Conservation (phyloP, 805 yeast genomes). For the Lipomyces spencermartinsiae region DNA sequence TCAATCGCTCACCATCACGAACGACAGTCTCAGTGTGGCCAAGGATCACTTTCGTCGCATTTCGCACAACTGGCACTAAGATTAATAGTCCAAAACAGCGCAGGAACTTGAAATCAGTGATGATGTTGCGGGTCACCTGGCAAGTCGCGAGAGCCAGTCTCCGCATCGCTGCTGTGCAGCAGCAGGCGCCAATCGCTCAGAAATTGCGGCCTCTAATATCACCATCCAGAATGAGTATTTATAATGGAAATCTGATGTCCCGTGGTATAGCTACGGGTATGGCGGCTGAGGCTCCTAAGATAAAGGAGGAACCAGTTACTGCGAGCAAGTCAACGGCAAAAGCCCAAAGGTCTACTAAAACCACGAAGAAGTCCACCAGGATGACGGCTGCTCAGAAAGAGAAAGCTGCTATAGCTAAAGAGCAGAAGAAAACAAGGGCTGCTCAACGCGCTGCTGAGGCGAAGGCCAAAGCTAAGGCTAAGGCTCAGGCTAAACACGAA, state of each 20-base stretch:
- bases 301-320: background rate
- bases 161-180: conserved; percentile 1
- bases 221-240: background rate
- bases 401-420: conserved; percentile 13
- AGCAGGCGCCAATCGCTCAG: background rate
- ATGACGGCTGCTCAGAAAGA: conserved; percentile 15
- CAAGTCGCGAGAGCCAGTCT: background rate
- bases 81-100: background rate
- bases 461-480: background rate
- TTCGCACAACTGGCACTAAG: background rate
- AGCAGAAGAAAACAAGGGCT: background rate
- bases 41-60: background rate
- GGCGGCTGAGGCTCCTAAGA: background rate
- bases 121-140: background rate
- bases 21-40: background rate
- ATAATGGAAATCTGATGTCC: background rate
- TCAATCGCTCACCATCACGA: background rate
- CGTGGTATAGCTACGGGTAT: background rate
- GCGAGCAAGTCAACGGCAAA: conserved; percentile 10
- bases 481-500: background rate
- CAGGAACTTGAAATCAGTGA: background rate
- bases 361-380: conserved; percentile 16
- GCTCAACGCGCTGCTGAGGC: background rate
- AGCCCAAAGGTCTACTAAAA: conserved; percentile 12
- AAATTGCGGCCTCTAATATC: background rate